Conservation (phyloP, 306 rosid genomes). For the Clitoria ternatea region DNA sequence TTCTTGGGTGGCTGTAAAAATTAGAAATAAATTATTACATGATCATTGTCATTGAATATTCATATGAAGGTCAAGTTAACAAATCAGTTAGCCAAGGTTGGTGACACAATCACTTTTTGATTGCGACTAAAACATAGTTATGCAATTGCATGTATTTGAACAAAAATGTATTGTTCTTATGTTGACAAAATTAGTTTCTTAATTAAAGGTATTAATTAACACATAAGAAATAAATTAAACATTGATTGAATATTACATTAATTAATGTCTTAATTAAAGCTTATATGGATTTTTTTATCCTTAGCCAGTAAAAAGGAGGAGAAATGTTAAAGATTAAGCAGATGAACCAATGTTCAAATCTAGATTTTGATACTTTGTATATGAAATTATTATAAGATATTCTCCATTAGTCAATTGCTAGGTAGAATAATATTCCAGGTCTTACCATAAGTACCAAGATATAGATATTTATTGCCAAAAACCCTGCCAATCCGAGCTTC, state of each 20-base stretch:
- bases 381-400: too few relatives aligned
- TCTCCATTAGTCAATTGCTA: background rate
- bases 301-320: too few relatives aligned
- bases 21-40: background rate
- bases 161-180: too few relatives aligned
- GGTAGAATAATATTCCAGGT: background rate
- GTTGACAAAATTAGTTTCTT: too few relatives aligned
- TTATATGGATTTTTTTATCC: too few relatives aligned
- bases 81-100: conserved; percentile 20
- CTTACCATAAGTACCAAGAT: conserved; percentile 87
- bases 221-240: too few relatives aligned
- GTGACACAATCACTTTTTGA: background rate
- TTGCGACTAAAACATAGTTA: background rate
- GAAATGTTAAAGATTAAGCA: too few relatives aligned
- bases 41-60: background rate
- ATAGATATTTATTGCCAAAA: conserved; percentile 89
- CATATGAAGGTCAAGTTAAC: conserved; percentile 3
- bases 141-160: background rate
- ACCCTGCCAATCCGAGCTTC: conserved; percentile 95
- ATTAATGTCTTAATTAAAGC: too few relatives aligned
- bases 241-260: too few relatives aligned
- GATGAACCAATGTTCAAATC: too few relatives aligned
- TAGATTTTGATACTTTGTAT: too few relatives aligned
- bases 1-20: conserved; percentile 79
- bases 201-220: too few relatives aligned